Conservation (phyloP, 1,139 yeast genomes). For the Saccharomycopsis hybrid region DNA sequence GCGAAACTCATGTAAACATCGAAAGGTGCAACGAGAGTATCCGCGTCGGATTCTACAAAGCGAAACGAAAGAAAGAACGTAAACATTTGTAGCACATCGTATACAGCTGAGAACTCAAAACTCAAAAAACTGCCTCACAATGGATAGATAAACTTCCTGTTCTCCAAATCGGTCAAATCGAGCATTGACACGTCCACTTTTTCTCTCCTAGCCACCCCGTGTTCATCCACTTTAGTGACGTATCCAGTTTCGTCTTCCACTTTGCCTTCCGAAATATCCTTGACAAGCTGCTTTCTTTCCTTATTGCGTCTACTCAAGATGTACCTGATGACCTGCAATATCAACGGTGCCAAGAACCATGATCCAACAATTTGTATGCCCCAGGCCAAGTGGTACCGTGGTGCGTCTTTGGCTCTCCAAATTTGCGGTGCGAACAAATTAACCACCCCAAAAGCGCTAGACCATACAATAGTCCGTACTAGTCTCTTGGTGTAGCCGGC, state of each 20-base stretch:
- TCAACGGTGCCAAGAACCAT: conserved; percentile 36
- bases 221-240: conserved; percentile 2
- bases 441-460: conserved; percentile 35
- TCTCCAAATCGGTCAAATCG: conserved; percentile 43
- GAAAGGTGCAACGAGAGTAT: too few relatives aligned
- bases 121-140: conserved; percentile 24
- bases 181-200: conserved; percentile 36
- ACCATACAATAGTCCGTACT: conserved; percentile 35
- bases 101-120: too few relatives aligned
- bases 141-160: conserved; percentile 41
- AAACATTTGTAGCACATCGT: too few relatives aligned
- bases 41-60: too few relatives aligned
- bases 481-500: conserved; percentile 38
- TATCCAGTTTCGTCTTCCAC: too few relatives aligned
- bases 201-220: conserved; percentile 14
- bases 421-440: conserved; percentile 42
- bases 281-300: too few relatives aligned
- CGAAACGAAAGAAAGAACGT: too few relatives aligned
- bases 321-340: conserved; percentile 34
- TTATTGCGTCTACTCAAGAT: conserved; percentile 36
- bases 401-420: conserved; percentile 37
- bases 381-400: conserved; percentile 43
- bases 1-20: too few relatives aligned
- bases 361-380: conserved; percentile 45
- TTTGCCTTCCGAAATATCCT: not conserved